Base-by-base conservation (phyloP, 1,139 yeast species). In the Citeromyces hawaiiensis region DNA sequence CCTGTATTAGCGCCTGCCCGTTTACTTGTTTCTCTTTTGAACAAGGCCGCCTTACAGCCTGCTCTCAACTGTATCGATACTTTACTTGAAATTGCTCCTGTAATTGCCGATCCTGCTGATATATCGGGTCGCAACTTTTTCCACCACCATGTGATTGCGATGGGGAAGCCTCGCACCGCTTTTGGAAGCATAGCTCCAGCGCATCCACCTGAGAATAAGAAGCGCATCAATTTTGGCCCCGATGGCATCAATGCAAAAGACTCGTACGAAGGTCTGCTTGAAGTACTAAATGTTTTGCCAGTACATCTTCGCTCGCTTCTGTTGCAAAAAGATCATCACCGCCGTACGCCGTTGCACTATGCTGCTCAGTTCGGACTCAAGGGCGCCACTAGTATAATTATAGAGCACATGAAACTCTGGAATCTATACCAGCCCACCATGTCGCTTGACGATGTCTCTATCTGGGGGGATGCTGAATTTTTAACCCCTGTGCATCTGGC, bases 281-380 rank as follows among this genome's bases (percentile, higher is more conserved):
- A 72, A 47, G 64, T 83, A 32, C 62, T 83, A 39, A 61, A 65
- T 16, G 63, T 67, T 38, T 56, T 81, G 38, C 75, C 74, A 8
- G 65, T 68, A 11, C 64, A 65, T 47, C 67, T 80, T 43, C 68
- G 75, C 43, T 56, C 64, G 2, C 69, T 72, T 1, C 63, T 87
- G 36, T 60, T 76, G 40, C 76, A 79, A 36, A 70, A 70, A 38
- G 98, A 91, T 55, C 77, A 74, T 45, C 83, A 86, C 52, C 67
- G 67, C 43, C 70, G 96, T 46, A 82, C 96, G 1, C 95, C 97
- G 0, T 63, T 91, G 42, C 97, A 91, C 59, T 88, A 88, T 57
- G 77, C 95, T 13, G 80, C 94, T 2, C 94, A 85, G 52, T 86
- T 79, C 55, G 97, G 97, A 0, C 66, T 88, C 42, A 75, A 72